phyloP scores from a whole-genome alignment of 139 green algal species.

The Protoeuglena noctilucae region DNA sequence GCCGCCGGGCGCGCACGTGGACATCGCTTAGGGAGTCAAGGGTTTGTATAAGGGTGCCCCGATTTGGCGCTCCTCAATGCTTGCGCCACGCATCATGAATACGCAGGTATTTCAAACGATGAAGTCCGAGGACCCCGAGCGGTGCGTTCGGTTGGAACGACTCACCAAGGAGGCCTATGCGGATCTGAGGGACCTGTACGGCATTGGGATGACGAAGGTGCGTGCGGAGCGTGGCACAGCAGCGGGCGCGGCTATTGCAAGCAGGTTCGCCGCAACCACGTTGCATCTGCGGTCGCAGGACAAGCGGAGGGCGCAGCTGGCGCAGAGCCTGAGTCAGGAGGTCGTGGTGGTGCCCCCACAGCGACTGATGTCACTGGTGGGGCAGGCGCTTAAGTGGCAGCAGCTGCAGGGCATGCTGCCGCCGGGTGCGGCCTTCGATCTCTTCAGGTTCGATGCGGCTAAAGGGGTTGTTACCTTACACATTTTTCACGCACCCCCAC shows the following conservation, averaged over 20 bases:
- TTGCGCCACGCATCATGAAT: too few relatives aligned
- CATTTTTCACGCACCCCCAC: too few relatives aligned
- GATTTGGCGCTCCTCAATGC: too few relatives aligned
- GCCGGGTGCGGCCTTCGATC: slow-evolving; percentile 70
- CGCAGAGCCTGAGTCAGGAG: slow-evolving; percentile 59
- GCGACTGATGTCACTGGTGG: slow-evolving; percentile 84
- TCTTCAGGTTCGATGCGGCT: slow-evolving; percentile 70
- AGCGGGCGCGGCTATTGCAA: too few relatives aligned
- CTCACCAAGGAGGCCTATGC: slow-evolving; percentile 24
- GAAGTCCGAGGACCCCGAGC: slow-evolving; percentile 67
- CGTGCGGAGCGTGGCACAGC: slow-evolving; percentile 36
- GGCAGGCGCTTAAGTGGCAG: slow-evolving; percentile 93
- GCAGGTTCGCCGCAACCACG: too few relatives aligned
- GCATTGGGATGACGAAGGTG: slow-evolving; percentile 64
- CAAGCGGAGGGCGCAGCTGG: slow-evolving; percentile 65
- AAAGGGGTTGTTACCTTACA: too few relatives aligned
- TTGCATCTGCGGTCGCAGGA: too few relatives aligned
- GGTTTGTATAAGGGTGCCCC: too few relatives aligned
- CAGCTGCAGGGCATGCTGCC: slow-evolving; percentile 76
- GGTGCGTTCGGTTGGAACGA: slow-evolving; percentile 67
- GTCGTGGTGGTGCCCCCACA: slow-evolving; percentile 74
- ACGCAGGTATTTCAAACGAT: slow-evolving; percentile 54
- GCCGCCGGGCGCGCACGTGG: too few relatives aligned
- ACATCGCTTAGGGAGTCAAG: too few relatives aligned
- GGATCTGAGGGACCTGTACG: slow-evolving; percentile 39